Conservation (phyloP, 2,329 filamentous ascomycete species). For the Paecilomyces sp. region DNA sequence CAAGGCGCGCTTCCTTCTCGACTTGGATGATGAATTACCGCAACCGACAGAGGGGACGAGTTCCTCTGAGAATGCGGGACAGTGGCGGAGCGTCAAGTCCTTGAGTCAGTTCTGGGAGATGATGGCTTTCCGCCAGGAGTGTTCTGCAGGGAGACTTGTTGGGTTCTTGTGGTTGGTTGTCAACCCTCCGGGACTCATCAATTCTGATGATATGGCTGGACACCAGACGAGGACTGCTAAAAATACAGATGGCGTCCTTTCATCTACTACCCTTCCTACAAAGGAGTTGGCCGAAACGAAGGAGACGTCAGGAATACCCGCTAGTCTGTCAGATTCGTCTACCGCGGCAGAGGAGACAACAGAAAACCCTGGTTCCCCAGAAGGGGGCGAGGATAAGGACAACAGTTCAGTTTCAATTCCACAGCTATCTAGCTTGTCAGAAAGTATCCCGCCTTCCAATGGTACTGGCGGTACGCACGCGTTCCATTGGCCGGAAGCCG, state of each 20-base stretch:
- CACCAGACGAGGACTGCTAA: conserved; percentile 3
- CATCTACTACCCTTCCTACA: neutral
- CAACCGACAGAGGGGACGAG: conserved; percentile 18
- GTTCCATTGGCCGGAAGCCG: conserved; percentile 27
- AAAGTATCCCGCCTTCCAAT: neutral
- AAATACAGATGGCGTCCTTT: neutral
- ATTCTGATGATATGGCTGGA: conserved; percentile 23
- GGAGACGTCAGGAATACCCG: neutral
- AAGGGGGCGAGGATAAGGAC: neutral
- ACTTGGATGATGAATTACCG: conserved; percentile 76
- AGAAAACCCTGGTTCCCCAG: neutral
- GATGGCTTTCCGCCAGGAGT: conserved; percentile 95
- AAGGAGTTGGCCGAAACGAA: neutral
- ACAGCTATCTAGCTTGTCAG: neutral
- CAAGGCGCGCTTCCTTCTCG: conserved; percentile 80
- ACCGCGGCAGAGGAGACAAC: neutral
- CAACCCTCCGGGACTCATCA: conserved; percentile 47
- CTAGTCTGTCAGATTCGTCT: neutral
- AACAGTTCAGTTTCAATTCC: neutral
- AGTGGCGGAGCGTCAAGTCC: conserved; percentile 76
- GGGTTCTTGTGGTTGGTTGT: conserved; percentile 94
- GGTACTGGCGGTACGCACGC: conserved; percentile 7
- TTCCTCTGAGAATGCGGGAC: conserved; percentile 48
- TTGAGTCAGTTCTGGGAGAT: conserved; percentile 97
- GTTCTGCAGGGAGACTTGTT: conserved; percentile 82